Evolutionary conservation across 805 yeast species (phyloP).

Genomic region (Clavispora vitiphila): DNA sequence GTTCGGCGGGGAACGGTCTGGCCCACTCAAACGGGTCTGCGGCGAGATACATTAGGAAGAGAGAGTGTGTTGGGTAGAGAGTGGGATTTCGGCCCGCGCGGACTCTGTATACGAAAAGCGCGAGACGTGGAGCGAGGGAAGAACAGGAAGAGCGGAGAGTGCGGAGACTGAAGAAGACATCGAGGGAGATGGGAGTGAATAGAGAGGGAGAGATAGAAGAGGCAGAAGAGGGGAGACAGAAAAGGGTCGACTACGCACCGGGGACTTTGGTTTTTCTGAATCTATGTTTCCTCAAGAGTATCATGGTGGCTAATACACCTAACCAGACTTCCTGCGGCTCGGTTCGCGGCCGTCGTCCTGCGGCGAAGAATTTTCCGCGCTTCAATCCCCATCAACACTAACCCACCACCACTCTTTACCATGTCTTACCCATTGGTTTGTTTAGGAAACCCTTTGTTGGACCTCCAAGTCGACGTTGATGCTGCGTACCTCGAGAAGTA

Average conservation of each 20-base stretch:
- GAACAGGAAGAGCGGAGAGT: background rate
- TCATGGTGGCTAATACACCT: no score
- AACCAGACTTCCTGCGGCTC: background rate
- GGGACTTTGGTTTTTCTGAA: no score
- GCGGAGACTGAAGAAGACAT: background rate
- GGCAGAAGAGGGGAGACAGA: no score
- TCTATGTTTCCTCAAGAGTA: no score
- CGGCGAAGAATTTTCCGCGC: background rate
- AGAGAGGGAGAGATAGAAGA: no score
- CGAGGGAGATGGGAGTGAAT: no score
- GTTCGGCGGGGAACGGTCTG: constrained; percentile 43
- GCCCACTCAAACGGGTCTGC: constrained; percentile 41
- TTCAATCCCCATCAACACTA: no score
- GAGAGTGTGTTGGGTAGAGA: background rate
- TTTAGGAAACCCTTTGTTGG: constrained; percentile 90
- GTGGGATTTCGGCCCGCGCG: background rate
- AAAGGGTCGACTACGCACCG: no score
- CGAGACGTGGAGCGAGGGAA: no score
- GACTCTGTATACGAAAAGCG: background rate
- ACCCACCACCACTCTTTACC: constrained; percentile 3
- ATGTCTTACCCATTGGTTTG: constrained; percentile 72
- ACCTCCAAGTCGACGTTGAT: constrained; percentile 74
- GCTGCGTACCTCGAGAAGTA: constrained; percentile 71
- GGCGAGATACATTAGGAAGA: constrained; percentile 20
- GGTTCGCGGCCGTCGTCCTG: background rate